Conservation (phyloP, 176 grass and related monocot species). For the Triticum urartu region DNA sequence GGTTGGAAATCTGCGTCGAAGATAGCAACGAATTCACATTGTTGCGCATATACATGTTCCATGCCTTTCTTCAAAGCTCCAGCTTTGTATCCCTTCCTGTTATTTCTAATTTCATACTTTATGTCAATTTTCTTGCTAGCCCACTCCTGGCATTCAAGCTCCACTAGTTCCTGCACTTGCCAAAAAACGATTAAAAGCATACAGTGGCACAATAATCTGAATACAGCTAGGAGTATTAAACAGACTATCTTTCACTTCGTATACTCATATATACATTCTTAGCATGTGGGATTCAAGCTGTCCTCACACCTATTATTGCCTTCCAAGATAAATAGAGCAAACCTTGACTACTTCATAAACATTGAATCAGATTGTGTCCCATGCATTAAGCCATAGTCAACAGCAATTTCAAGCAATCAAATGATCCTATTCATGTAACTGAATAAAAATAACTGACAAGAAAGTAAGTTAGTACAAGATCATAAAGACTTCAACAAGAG, state of each 20-base stretch:
- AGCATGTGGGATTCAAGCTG: background rate
- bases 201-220: background rate
- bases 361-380: background rate
- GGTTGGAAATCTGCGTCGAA: constrained; percentile 96
- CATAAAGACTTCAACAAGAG: background rate
- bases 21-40: constrained; percentile 84
- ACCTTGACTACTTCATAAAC: background rate
- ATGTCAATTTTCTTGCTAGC: constrained; percentile 69
- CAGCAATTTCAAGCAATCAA: background rate
- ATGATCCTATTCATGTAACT: background rate
- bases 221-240: constrained; percentile 5
- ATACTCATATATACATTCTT: constrained; percentile 2
- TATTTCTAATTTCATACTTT: constrained; percentile 82
- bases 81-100: constrained; percentile 93
- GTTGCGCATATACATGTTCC: constrained; percentile 67
- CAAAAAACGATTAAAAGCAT: constrained; percentile 8
- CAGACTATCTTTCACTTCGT: background rate
- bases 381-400: background rate
- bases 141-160: constrained; percentile 88
- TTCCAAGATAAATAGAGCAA: constrained; percentile 9
- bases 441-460: background rate
- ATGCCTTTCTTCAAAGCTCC: constrained; percentile 88
- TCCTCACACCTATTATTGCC: background rate
- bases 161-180: constrained; percentile 68
- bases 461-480: background rate